phyloP scores from a whole-genome alignment of 2,329 filamentous ascomycete species.

The Harringtonia lauricola region DNA sequence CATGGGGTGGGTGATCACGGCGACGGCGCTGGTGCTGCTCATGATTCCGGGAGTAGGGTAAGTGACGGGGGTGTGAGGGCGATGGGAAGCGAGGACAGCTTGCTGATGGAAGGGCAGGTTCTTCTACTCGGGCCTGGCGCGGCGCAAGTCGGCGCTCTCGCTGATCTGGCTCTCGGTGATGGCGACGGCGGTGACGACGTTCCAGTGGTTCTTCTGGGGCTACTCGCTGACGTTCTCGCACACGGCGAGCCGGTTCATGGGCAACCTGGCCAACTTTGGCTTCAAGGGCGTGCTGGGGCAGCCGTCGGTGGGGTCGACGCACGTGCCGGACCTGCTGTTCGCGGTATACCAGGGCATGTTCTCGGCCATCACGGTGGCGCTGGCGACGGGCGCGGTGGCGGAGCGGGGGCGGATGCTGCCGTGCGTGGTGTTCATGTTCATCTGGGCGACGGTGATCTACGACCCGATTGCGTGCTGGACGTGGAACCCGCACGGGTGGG shows the following conservation, averaged over 20 bases:
- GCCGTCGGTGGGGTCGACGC: constrained; percentile 61
- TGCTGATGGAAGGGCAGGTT: constrained; percentile 38
- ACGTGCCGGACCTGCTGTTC: constrained; percentile 75
- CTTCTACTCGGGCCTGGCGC: constrained; percentile 86
- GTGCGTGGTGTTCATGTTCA: constrained; percentile 83
- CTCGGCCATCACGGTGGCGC: constrained; percentile 73
- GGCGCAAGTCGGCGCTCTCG: constrained; percentile 79
- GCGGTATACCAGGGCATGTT: constrained; percentile 86
- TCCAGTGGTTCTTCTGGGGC: constrained; percentile 95
- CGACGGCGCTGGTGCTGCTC: constrained; percentile 73
- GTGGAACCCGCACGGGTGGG: constrained; percentile 79
- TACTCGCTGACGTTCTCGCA: constrained; percentile 78
- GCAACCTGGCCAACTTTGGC: constrained; percentile 68
- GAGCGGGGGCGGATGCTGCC: constrained; percentile 83
- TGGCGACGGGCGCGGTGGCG: constrained; percentile 66
- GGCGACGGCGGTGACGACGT: constrained; percentile 70
- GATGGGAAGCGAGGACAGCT: too few relatives aligned
- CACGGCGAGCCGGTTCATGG: constrained; percentile 63
- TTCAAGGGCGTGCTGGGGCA: constrained; percentile 64
- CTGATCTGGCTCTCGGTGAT: constrained; percentile 87
- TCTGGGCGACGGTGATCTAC: constrained; percentile 85
- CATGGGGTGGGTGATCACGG: constrained; percentile 73
- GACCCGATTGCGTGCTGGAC: constrained; percentile 93
- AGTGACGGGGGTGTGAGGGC: too few relatives aligned
- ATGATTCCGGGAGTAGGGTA: constrained; percentile 86